These are phyloP conservation scores for Jasminum sambac DNA, from an alignment of 257 asterid genomes.

Conservation along the genomic window DNA sequence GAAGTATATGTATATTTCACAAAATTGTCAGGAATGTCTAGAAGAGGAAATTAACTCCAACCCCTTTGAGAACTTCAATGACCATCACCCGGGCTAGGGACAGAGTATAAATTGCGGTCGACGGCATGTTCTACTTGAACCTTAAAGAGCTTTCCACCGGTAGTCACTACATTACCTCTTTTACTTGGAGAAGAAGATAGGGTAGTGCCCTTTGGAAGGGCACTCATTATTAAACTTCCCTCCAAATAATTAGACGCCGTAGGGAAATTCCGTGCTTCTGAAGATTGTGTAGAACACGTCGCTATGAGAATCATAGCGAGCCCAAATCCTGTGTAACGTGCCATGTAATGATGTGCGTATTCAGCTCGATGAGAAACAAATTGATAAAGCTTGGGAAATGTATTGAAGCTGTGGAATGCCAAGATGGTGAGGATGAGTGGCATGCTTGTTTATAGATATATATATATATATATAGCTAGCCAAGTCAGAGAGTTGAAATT, in stretches of 20 bases:
- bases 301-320: background rate
- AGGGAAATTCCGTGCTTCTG: slow-evolving; percentile 4
- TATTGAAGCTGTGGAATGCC: background rate
- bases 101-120: slow-evolving; percentile 23
- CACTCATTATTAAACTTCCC: slow-evolving; percentile 6
- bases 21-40: background rate
- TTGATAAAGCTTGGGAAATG: background rate
- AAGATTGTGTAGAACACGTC: slow-evolving; percentile 4
- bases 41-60: background rate
- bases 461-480: slow-evolving; percentile 2
- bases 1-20: background rate
- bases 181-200: slow-evolving; percentile 21
- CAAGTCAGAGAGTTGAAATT: slow-evolving; percentile 1
- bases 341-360: background rate
- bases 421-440: background rate
- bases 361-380: background rate
- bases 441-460: background rate
- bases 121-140: background rate
- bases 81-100: slow-evolving; percentile 27
- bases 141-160: background rate
- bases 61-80: slow-evolving; percentile 2
- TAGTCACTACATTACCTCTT: background rate
- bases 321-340: background rate
- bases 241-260: background rate
- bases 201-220: slow-evolving; percentile 3